Evolutionary conservation across 2,329 filamentous ascomycete species (phyloP).

Genomic region (Neopestalotiopsis clavispora): DNA sequence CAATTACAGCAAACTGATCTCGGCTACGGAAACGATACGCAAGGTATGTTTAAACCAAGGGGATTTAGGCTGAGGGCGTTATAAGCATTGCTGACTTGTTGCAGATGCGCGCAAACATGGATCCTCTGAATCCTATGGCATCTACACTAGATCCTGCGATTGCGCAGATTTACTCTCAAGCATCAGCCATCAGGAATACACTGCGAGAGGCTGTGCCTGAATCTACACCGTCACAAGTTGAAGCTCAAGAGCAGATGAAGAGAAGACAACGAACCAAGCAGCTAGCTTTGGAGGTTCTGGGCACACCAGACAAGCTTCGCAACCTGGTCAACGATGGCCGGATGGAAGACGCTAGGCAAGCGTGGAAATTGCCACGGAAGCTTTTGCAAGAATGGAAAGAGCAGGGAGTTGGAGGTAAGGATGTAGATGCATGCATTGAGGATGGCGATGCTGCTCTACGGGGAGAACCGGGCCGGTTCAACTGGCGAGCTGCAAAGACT

Average conservation of each 20-base stretch:
- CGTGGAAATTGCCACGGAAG: conserved; percentile 59
- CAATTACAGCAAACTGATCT: conserved; percentile 96
- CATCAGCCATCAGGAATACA: conserved; percentile 57
- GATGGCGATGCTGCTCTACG: conserved; percentile 58
- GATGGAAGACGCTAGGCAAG: conserved; percentile 61
- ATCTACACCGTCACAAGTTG: conserved; percentile 46
- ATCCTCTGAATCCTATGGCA: conserved; percentile 75
- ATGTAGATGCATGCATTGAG: conserved; percentile 57
- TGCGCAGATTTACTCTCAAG: conserved; percentile 71
- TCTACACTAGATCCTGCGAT: conserved; percentile 76
- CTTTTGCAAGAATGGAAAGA: conserved; percentile 60
- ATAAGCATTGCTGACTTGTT: conserved; percentile 16
- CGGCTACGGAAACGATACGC: conserved; percentile 94
- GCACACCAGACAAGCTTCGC: conserved; percentile 63
- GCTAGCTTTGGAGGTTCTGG: conserved; percentile 67
- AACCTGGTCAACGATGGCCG: conserved; percentile 63
- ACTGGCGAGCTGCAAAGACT: conserved; percentile 30
- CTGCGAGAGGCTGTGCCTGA: conserved; percentile 53
- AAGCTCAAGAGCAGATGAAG: conserved; percentile 38
- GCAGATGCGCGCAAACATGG: conserved; percentile 81
- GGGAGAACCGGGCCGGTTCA: conserved; percentile 30
- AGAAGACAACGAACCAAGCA: conserved; percentile 51
- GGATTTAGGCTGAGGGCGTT: neutral
- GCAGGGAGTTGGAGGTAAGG: conserved; percentile 57
- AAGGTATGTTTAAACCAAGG: conserved; percentile 54